Evolutionary conservation across 176 grass and related monocot genomes (phyloP).

Genomic region (Urochloa ruziziensis): DNA sequence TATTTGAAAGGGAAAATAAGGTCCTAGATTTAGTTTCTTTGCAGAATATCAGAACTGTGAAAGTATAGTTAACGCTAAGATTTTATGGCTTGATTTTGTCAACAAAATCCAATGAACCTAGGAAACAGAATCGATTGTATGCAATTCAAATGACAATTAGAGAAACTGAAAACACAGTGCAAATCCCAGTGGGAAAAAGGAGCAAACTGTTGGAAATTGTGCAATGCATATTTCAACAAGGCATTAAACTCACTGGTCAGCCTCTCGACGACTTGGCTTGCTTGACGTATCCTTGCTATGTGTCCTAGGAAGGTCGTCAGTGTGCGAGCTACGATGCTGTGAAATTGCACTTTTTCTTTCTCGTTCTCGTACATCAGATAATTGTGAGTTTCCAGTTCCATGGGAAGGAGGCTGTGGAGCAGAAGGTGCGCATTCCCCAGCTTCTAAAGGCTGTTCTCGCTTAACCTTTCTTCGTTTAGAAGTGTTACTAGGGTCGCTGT

Average conservation of each 20-base stretch:
- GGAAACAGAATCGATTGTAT: no score
- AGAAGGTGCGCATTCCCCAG: slow-evolving; percentile 73
- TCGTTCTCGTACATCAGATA: slow-evolving; percentile 69
- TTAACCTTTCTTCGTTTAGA: slow-evolving; percentile 86
- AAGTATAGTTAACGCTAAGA: no score
- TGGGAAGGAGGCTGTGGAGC: slow-evolving; percentile 51
- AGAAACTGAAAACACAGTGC: neutral
- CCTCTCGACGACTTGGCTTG: slow-evolving; percentile 82
- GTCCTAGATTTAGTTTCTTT: no score
- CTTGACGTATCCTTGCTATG: slow-evolving; percentile 83
- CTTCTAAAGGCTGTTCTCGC: slow-evolving; percentile 69
- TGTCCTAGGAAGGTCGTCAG: slow-evolving; percentile 70
- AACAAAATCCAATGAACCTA: no score
- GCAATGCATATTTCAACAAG: slow-evolving; percentile 28
- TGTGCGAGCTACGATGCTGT: slow-evolving; percentile 61
- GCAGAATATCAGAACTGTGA: neutral
- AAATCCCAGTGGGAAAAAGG: neutral
- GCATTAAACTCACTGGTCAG: slow-evolving; percentile 79
- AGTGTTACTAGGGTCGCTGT: slow-evolving; percentile 58
- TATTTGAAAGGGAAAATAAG: no score
- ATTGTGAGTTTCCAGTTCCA: slow-evolving; percentile 42
- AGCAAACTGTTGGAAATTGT: slow-evolving; percentile 2
- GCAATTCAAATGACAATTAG: neutral
- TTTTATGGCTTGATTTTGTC: no score
- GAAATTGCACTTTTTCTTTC: slow-evolving; percentile 73